Base-by-base conservation (phyloP, 2,329 filamentous ascomycete species). In the Xylaria sp. region DNA sequence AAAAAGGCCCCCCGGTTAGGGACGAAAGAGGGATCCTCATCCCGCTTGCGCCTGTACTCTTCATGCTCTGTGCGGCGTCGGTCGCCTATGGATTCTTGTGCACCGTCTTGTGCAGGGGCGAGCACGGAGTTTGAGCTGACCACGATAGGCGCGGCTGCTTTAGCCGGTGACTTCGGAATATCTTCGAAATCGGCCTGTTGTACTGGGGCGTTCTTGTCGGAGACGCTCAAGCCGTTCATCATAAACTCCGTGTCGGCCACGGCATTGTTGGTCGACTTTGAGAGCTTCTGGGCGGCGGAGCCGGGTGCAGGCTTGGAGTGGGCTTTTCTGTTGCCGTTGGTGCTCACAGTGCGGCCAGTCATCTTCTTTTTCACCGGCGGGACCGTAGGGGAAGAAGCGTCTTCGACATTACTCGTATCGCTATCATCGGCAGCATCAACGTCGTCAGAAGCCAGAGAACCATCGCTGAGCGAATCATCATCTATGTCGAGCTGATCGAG, bases 1-100 rank as follows among this genome's bases (percentile, higher is more conserved):
- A 97, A 98, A 84, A 98, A 98, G 70, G 93, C 91, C 67, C 96
- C 96, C 72, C 95, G 87, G 76, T 97, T 97, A 62, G 96, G 95
- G 63, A 97, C 95, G 81, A 97, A 97, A 12, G 94, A 90, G 41
- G 95, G 95, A 79, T 97, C 93, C 74, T 93, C 90, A 77, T 97
- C 93, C 74, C 93, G 88, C 79, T 93, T 93, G 81, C 91, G 93
- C 81, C 91, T 90, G 82, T 97, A 97, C 77, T 97, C 93, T 72
- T 97, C 94, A 76, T 97, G 93, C 77, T 97, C 94, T 73, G 92
- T 90, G 72, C 92, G 89, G 79, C 92, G 90, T 72, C 89, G 86
- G 70, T 96, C 92, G 61, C 87, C 86, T 66, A 88, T 82, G 39
- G 87, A 85, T 75, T 90, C 89, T 71, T 85, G 83, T 58, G 81